Evolutionary conservation across 2,329 filamentous ascomycete genomes (phyloP).

Genomic region (Magnaporthiopsis incrustans): DNA sequence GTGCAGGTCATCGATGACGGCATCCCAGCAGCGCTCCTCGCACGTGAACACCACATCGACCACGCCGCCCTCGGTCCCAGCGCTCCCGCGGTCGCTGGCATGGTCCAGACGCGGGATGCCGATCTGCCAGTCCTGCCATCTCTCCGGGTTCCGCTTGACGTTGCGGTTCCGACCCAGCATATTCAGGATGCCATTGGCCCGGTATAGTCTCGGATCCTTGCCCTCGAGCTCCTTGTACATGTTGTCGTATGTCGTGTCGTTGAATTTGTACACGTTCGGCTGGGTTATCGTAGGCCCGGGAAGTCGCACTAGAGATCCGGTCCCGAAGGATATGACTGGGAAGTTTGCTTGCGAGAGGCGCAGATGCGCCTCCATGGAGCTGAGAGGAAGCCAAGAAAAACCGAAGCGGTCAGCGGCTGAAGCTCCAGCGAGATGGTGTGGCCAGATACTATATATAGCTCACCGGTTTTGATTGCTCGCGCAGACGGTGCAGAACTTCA

Average conservation of each 20-base stretch:
- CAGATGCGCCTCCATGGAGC: slow-evolving; percentile 98
- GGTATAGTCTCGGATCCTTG: slow-evolving; percentile 84
- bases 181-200: slow-evolving; percentile 84
- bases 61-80: slow-evolving; percentile 78
- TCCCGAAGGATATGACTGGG: slow-evolving; percentile 97
- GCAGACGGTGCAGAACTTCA: slow-evolving; percentile 98
- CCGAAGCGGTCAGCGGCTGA: neutral
- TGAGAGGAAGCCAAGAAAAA: slow-evolving; percentile 21
- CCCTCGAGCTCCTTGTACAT: slow-evolving; percentile 87
- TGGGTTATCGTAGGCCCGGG: slow-evolving; percentile 86
- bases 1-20: slow-evolving; percentile 88
- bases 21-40: slow-evolving; percentile 97
- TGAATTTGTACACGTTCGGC: slow-evolving; percentile 97
- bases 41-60: slow-evolving; percentile 96
- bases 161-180: slow-evolving; percentile 90
- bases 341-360: slow-evolving; percentile 79
- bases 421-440: neutral
- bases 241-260: slow-evolving; percentile 87
- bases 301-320: slow-evolving; percentile 85
- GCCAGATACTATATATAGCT: slow-evolving; percentile 14
- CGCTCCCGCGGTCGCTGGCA: slow-evolving; percentile 64
- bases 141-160: slow-evolving; percentile 92
- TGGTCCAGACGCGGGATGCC: slow-evolving; percentile 77
- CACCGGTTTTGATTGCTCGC: slow-evolving; percentile 96
- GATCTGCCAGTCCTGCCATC: slow-evolving; percentile 95